A percentile compares a stretch with the other conserved stretches of the same genome.
Conservation (phyloP, 495 filamentous ascomycete genomes). For the Bacidia rubella region DNA sequence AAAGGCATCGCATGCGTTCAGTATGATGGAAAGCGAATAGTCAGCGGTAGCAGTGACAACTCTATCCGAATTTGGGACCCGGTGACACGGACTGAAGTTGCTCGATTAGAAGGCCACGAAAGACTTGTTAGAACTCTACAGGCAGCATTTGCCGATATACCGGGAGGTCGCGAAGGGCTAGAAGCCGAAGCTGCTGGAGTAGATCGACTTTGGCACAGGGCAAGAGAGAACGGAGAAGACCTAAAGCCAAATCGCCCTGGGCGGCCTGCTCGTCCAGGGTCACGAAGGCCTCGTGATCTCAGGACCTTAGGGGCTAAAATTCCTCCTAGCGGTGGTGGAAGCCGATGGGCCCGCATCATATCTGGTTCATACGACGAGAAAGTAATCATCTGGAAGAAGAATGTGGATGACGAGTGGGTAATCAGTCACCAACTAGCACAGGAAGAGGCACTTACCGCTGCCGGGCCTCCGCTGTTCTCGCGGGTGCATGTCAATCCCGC, state of each 20-base stretch:
- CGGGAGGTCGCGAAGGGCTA: slow-evolving; percentile 59
- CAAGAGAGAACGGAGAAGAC: slow-evolving; percentile 43
- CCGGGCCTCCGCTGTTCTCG: slow-evolving; percentile 18
- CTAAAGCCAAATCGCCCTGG: slow-evolving; percentile 31
- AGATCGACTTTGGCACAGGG: slow-evolving; percentile 57
- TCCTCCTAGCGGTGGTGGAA: slow-evolving; percentile 78
- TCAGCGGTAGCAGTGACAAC: slow-evolving; percentile 90
- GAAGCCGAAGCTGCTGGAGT: slow-evolving; percentile 56
- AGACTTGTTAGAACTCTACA: slow-evolving; percentile 90
- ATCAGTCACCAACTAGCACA: slow-evolving; percentile 59
- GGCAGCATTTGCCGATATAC: slow-evolving; percentile 81
- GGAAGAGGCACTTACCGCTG: slow-evolving; percentile 39
- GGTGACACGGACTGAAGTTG: slow-evolving; percentile 70
- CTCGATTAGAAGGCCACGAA: slow-evolving; percentile 64
- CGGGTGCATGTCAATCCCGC: slow-evolving; percentile 2
- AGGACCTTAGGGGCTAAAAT: slow-evolving; percentile 66
- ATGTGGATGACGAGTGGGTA: slow-evolving; percentile 68
- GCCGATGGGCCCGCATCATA: slow-evolving; percentile 75
- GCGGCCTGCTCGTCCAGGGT: slow-evolving; percentile 49
- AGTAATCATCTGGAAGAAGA: slow-evolving; percentile 85
- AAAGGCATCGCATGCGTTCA: slow-evolving; percentile 98
- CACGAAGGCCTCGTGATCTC: slow-evolving; percentile 59
- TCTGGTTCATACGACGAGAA: slow-evolving; percentile 92
- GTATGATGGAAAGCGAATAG: slow-evolving; percentile 90
- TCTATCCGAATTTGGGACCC: slow-evolving; percentile 90